Evolutionary conservation across 169 alveolate genomes (phyloP).

Genomic region (Eimeria acervulina): DNA sequence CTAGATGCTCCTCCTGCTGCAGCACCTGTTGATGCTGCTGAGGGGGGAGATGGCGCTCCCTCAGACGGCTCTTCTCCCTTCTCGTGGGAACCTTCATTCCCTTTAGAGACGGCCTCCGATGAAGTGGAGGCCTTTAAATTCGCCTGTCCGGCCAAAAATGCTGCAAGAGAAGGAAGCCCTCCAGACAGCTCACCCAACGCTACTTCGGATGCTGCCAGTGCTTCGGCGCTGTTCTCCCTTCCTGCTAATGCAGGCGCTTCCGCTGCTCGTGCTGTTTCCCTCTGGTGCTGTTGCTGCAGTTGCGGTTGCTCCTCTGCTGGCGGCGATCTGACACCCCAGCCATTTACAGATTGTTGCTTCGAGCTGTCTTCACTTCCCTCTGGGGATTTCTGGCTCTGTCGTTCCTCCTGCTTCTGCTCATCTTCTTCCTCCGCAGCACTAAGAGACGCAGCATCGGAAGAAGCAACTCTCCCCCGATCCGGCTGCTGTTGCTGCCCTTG

Average conservation of each 20-base stretch:
- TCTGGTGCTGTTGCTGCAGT: constrained; percentile 24
- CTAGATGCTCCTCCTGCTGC: background rate
- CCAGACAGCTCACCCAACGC: constrained; percentile 61
- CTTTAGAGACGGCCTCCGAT: background rate
- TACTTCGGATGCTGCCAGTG: background rate
- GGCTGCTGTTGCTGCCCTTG: constrained; percentile 58
- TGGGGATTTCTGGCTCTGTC: background rate
- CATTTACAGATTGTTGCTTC: constrained; percentile 1
- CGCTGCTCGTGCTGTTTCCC: constrained; percentile 2
- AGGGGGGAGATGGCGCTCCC: constrained; percentile 26
- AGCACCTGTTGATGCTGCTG: constrained; percentile 39
- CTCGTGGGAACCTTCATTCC: background rate
- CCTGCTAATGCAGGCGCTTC: background rate
- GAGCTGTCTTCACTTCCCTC: constrained; percentile 23
- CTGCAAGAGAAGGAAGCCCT: constrained; percentile 75
- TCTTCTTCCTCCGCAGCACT: constrained; percentile 52
- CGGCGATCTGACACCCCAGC: constrained; percentile 49
- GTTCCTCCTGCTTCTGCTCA: constrained; percentile 56
- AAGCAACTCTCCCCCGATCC: constrained; percentile 14
- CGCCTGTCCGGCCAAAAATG: constrained; percentile 59
- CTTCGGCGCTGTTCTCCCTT: background rate
- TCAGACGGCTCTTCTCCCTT: constrained; percentile 3
- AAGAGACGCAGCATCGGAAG: constrained; percentile 14
- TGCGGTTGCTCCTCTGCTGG: constrained; percentile 30
- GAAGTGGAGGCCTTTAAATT: background rate